phyloP scores from a whole-genome alignment of 2,329 filamentous ascomycete species.

The Colletotrichum chrysophilum region DNA sequence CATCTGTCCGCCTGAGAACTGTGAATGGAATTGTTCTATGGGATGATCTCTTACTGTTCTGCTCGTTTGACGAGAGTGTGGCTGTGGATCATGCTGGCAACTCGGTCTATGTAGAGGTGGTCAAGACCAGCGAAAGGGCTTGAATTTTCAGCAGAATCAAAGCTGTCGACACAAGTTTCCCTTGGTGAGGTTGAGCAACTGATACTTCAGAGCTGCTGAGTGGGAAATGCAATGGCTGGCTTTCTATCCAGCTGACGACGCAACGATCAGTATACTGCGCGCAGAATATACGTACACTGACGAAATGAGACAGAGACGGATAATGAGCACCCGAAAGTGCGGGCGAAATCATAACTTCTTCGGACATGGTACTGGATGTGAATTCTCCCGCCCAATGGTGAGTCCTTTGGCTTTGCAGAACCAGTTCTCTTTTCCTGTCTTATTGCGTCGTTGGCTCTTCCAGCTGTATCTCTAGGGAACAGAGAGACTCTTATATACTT shows the following conservation, averaged over 20 bases:
- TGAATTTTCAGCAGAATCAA: neutral
- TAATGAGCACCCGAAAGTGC: neutral
- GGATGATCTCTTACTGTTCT: neutral
- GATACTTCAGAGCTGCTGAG: fast-evolving
- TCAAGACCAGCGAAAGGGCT: neutral
- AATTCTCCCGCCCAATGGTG: neutral
- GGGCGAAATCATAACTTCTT: neutral
- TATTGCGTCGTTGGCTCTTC: neutral
- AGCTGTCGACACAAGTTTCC: neutral
- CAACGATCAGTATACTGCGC: neutral
- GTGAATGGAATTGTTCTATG: neutral
- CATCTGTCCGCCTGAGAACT: neutral
- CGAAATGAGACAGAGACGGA: neutral
- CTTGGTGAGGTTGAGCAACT: neutral
- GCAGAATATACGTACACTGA: neutral
- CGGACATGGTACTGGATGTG: neutral
- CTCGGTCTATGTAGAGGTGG: neutral
- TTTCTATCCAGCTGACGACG: neutral
- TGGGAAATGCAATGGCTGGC: neutral
- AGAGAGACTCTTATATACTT: neutral
- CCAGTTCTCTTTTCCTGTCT: neutral
- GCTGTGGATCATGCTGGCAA: neutral
- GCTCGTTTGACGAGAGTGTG: neutral
- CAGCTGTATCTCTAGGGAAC: neutral
- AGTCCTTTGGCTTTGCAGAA: neutral